Evolutionary conservation across 164 flowering plant genomes (phyloP).

Genomic region (Chimonanthus salicifolius): DNA sequence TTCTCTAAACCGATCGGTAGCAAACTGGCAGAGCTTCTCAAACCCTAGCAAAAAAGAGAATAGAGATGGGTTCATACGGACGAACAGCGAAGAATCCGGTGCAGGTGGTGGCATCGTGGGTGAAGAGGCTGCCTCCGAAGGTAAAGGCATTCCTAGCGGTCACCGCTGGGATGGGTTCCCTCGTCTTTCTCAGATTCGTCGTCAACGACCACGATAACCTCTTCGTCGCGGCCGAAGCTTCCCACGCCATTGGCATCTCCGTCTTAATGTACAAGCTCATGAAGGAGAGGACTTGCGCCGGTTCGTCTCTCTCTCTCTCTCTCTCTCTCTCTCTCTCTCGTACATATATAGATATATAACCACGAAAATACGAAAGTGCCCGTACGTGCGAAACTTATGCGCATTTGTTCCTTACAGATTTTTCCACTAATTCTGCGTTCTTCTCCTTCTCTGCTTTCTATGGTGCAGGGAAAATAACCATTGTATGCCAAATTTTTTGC

Average conservation of each 20-base stretch:
- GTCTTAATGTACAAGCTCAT: constrained; percentile 34
- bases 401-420: no score
- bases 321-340: background rate
- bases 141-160: constrained; percentile 31
- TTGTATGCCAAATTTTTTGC: no score
- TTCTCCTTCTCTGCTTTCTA: no score
- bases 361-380: no score
- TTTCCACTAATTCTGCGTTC: no score
- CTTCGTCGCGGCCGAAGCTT: constrained; percentile 34
- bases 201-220: constrained; percentile 37
- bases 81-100: background rate
- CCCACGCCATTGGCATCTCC: constrained; percentile 32
- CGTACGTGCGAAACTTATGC: no score
- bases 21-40: no score
- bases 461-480: no score
- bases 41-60: no score
- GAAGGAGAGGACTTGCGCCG: constrained; percentile 34
- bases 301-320: constrained; percentile 4
- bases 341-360: no score
- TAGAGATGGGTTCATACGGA: background rate
- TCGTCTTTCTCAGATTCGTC: constrained; percentile 26
- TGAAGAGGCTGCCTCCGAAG: constrained; percentile 32
- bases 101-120: constrained; percentile 24
- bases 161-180: constrained; percentile 23
- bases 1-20: no score